Evolutionary conservation across 2,329 filamentous ascomycete genomes (phyloP).

Genomic region (Curvularia spicifera): DNA sequence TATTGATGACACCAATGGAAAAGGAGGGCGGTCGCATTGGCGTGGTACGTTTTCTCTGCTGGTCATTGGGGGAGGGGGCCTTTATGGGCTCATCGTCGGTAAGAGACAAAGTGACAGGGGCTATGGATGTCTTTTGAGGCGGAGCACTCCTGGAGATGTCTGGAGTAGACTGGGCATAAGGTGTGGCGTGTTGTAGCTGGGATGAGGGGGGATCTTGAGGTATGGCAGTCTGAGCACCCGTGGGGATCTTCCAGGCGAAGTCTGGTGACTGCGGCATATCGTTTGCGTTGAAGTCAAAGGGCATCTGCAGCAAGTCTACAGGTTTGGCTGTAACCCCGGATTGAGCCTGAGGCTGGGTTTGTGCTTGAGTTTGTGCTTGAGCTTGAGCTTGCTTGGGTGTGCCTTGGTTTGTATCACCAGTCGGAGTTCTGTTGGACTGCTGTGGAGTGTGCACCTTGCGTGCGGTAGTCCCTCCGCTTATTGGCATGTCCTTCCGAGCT

Average conservation of each 20-base stretch:
- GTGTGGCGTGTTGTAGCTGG: slow-evolving; percentile 42
- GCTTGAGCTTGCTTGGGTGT: slow-evolving; percentile 36
- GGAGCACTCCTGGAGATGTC: slow-evolving; percentile 54
- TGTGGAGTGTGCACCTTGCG: slow-evolving; percentile 62
- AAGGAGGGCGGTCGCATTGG: slow-evolving; percentile 55
- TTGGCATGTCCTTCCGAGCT: slow-evolving; percentile 87
- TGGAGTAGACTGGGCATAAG: slow-evolving; percentile 61
- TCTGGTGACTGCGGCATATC: slow-evolving; percentile 52
- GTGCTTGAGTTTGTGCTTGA: slow-evolving; percentile 14
- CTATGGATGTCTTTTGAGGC: slow-evolving; percentile 50
- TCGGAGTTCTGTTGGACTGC: slow-evolving; percentile 47
- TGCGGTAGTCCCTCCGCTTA: slow-evolving; percentile 79
- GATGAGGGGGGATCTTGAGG: slow-evolving; percentile 49
- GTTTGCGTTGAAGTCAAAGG: slow-evolving; percentile 51
- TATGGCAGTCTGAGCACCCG: slow-evolving; percentile 52
- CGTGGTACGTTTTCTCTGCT: slow-evolving; percentile 43
- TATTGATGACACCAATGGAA: slow-evolving; percentile 60
- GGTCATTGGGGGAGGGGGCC: slow-evolving; percentile 44
- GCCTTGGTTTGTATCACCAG: slow-evolving; percentile 44
- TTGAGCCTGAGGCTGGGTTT: slow-evolving; percentile 29
- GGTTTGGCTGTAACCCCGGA: slow-evolving; percentile 35
- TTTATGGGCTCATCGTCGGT: slow-evolving; percentile 62
- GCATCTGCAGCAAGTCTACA: slow-evolving; percentile 49
- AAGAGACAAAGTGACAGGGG: slow-evolving; percentile 62
- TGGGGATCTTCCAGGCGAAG: slow-evolving; percentile 54